phyloP scores from a whole-genome alignment of 2,329 filamentous ascomycete genomes.

The Colletotrichum sp. region DNA sequence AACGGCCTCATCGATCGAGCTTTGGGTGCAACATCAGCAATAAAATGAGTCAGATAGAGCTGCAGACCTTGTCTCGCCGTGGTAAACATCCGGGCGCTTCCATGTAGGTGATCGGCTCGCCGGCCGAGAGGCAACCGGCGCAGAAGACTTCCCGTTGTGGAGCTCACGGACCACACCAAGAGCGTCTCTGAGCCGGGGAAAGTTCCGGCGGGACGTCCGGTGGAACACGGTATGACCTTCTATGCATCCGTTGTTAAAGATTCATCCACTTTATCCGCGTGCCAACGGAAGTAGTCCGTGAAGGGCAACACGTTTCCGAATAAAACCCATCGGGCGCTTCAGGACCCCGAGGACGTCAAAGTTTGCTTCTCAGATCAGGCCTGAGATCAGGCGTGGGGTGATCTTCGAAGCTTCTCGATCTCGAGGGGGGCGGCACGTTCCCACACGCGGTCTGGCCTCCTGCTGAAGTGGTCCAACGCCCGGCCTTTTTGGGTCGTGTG shows the following conservation, averaged over 20 bases:
- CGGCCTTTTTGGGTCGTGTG: background rate
- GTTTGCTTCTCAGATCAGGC: background rate
- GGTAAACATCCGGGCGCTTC: background rate
- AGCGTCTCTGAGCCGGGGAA: background rate
- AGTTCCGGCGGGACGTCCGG: background rate
- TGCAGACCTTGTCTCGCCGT: background rate
- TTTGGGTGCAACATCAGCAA: background rate
- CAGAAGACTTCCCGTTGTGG: background rate
- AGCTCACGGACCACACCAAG: background rate
- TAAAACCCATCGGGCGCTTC: background rate
- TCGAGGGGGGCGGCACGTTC: background rate
- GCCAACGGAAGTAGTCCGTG: background rate
- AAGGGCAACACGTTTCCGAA: background rate
- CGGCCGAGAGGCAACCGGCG: background rate
- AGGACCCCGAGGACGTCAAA: background rate
- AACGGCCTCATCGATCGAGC: background rate
- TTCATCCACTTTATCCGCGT: background rate
- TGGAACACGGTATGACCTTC: background rate
- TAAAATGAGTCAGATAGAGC: background rate
- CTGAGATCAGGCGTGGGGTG: background rate
- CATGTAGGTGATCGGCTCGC: background rate
- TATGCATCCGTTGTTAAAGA: background rate
- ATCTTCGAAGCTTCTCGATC: slow-evolving; percentile 2
- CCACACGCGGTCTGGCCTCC: background rate
- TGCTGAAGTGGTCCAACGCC: background rate